A percentile compares a stretch with the other conserved stretches of the same genome.
Evolutionary conservation across 2,329 filamentous ascomycete genomes (phyloP).

Genomic region (Colletotrichum sojae): DNA sequence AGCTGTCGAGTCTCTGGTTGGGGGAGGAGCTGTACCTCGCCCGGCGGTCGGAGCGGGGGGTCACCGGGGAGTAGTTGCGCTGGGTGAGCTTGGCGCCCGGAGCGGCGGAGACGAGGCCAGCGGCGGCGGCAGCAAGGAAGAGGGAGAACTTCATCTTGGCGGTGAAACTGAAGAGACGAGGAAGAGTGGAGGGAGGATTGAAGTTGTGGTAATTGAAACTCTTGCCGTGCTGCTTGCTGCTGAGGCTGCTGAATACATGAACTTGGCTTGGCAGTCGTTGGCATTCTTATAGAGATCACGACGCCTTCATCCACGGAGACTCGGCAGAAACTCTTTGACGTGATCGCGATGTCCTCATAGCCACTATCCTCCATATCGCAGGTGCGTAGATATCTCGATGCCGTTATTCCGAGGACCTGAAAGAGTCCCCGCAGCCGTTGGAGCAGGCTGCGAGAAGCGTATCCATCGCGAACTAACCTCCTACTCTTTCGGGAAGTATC

Average conservation of each 20-base stretch:
- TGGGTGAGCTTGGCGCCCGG: slow-evolving; percentile 30
- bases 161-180: background rate
- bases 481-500: slow-evolving; percentile 35
- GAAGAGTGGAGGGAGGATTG: background rate
- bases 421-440: background rate
- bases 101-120: slow-evolving; percentile 40
- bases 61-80: slow-evolving; percentile 30
- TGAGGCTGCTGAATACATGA: slow-evolving; percentile 4
- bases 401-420: slow-evolving; percentile 15
- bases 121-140: slow-evolving; percentile 38
- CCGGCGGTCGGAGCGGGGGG: slow-evolving; percentile 18
- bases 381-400: slow-evolving; percentile 28
- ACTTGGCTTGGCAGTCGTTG: slow-evolving; percentile 9
- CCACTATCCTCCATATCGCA: slow-evolving; percentile 31
- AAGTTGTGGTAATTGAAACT: slow-evolving; percentile 18
- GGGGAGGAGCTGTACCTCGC: slow-evolving; percentile 38
- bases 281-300: slow-evolving; percentile 13
- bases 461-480: slow-evolving; percentile 16
- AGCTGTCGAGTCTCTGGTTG: slow-evolving; percentile 32
- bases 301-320: background rate
- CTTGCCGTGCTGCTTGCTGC: slow-evolving; percentile 24
- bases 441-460: background rate
- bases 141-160: slow-evolving; percentile 37
- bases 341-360: slow-evolving; percentile 1
- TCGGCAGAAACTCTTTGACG: background rate